phyloP scores from a whole-genome alignment of 805 yeast genomes.

The Lipomyces chichibuensis region DNA sequence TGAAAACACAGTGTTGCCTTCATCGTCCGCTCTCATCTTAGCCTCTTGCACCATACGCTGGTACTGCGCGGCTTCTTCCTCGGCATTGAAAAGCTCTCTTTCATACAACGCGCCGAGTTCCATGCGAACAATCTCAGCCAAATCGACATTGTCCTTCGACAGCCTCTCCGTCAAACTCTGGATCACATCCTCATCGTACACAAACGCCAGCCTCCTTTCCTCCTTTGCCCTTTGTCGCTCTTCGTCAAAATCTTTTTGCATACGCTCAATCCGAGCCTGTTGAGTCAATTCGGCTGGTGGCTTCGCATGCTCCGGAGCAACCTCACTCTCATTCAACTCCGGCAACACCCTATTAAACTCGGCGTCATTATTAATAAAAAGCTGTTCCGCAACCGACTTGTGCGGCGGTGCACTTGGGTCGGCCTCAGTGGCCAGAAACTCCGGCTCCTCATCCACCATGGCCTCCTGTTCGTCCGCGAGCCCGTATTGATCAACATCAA shows the following conservation, averaged over 20 bases:
- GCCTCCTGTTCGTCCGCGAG: conserved; percentile 24
- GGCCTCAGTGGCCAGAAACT: conserved; percentile 21
- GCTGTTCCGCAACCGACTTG: conserved; percentile 9
- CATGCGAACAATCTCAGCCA: neutral
- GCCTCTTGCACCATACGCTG: neutral
- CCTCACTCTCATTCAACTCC: neutral
- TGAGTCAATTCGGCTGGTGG: neutral
- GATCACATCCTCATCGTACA: neutral
- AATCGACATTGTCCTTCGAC: conserved; percentile 7
- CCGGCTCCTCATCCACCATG: conserved; percentile 31
- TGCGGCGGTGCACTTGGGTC: conserved; percentile 4
- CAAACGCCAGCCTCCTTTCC: neutral
- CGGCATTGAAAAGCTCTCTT: conserved; percentile 3
- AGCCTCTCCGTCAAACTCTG: neutral
- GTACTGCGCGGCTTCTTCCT: neutral
- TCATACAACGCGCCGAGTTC: neutral
- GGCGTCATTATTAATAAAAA: conserved; percentile 5
- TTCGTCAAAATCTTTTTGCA: neutral
- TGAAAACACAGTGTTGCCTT: conserved; percentile 2
- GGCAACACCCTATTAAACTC: neutral
- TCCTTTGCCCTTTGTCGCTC: neutral
- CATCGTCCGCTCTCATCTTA: neutral
- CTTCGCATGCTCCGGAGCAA: neutral
- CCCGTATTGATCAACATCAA: conserved; percentile 1
- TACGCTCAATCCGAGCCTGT: neutral